Evolutionary conservation across 495 filamentous ascomycete species (phyloP).

Genomic region (Massariosphaeria phaeospora): DNA sequence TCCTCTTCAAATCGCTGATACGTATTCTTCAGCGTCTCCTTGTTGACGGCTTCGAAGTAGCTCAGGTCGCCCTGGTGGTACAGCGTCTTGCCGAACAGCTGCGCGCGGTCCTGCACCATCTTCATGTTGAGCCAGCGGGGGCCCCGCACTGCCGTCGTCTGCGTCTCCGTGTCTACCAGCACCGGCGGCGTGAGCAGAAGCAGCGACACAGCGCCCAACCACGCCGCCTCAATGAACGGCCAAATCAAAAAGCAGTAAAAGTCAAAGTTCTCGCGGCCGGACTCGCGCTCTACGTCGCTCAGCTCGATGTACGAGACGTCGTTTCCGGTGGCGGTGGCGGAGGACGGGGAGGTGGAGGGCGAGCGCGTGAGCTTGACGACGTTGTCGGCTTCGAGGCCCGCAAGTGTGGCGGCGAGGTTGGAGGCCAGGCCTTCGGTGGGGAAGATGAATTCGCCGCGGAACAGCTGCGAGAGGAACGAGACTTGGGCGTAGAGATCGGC

Average conservation of each 20-base stretch:
- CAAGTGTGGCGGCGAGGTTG: conserved; percentile 75
- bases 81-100: conserved; percentile 88
- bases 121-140: conserved; percentile 68
- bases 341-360: conserved; percentile 36
- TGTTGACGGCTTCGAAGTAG: conserved; percentile 98
- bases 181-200: conserved; percentile 76
- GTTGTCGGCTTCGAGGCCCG: conserved; percentile 69
- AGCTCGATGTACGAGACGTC: conserved; percentile 67
- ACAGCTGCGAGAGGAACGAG: conserved; percentile 83
- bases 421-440: conserved; percentile 71
- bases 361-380: conserved; percentile 68
- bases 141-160: conserved; percentile 43
- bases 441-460: conserved; percentile 96
- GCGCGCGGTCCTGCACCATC: conserved; percentile 74
- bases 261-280: conserved; percentile 87
- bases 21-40: conserved; percentile 90
- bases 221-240: conserved; percentile 92
- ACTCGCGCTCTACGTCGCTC: conserved; percentile 65
- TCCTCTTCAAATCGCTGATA: conserved; percentile 86
- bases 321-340: too few species aligned
- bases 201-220: conserved; percentile 83
- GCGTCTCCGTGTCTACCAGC: conserved; percentile 17
- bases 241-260: conserved; percentile 98
- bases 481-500: conserved; percentile 68
- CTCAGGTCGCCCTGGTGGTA: conserved; percentile 96